These are phyloP conservation scores for Stentor coeruleus DNA, from an alignment of 73 alveolate genomes.

Conservation along the genomic window DNA sequence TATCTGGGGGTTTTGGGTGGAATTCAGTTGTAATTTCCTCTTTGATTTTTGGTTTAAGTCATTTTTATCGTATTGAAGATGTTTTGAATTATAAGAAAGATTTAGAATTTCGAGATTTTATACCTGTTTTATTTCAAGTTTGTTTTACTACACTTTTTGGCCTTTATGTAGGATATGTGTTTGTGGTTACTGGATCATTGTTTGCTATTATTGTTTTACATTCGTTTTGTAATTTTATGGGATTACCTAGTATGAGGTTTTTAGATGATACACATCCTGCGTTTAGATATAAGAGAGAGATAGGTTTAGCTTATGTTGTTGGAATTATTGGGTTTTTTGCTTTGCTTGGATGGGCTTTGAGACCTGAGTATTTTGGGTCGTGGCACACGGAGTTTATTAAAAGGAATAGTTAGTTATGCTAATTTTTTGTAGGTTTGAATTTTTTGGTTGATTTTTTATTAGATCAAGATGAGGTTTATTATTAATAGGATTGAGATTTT, in stretches of 20 bases:
- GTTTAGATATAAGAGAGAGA: not conserved
- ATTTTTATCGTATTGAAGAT: not conserved
- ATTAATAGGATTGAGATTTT: too few species aligned
- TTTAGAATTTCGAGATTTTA: not conserved
- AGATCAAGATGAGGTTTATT: too few species aligned
- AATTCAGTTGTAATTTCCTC: not conserved
- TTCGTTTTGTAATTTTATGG: constrained; percentile 20
- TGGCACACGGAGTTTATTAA: too few species aligned
- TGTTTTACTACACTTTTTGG: constrained; percentile 9
- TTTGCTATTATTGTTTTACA: constrained; percentile 8
- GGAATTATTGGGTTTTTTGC: not conserved
- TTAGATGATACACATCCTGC: constrained; percentile 2
- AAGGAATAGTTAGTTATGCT: too few species aligned
- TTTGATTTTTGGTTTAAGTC: not conserved
- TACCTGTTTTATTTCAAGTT: constrained; percentile 1
- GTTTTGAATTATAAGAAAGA: not conserved
- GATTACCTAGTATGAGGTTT: constrained; percentile 19
- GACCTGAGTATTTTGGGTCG: not conserved
- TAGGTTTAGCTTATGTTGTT: not conserved
- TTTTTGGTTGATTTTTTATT: too few species aligned
- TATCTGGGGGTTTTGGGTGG: not conserved
- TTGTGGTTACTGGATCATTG: constrained; percentile 7
- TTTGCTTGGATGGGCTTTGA: constrained; percentile 3
- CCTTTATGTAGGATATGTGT: not conserved
- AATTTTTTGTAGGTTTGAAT: constrained; percentile 2